Evolutionary conservation across 2,329 filamentous ascomycete genomes (phyloP), one percentile per base, ranked within the genome.

Genomic region (Zymoseptoria crescenta): DNA sequence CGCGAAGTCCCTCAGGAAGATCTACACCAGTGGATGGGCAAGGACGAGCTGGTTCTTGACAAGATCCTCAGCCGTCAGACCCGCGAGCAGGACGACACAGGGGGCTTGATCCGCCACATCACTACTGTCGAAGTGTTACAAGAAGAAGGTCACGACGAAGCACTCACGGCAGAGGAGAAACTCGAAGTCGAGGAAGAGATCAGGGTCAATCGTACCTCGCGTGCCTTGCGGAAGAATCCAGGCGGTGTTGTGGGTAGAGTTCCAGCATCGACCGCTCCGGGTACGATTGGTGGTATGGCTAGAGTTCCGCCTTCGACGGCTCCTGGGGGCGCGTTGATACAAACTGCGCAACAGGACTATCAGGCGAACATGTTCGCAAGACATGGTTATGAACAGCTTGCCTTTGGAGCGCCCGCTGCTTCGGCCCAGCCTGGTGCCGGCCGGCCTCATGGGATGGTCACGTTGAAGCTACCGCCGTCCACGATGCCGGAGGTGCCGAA

Each of bases 41-140:
- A 85, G 64, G 84, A 87, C 66, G 74, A 75, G 5, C 62, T 73
- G 1, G 82, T 87, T 2, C 72, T 87, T 49, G 91, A 95, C 68
- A 62, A 49, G 1, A 79, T 89, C 19, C 74, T 91, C 6, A 79
- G 82, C 59, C 73, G 71, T 8, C 68, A 85, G 2, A 24, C 28
- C 24, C 4, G 35, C 4, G 35, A 45, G 13, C 85, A 88, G 64
- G 80, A 83, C 64, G 86, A 91, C 63, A 86, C 88, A 58, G 75
- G 81, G 9, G 83, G 20, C 10, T 49, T 60, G 13, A 72, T 74
- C 21, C 62, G 68, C 16, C 56, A 54, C 4, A 65, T 74, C 28
- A 64, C 66, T 50, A 74, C 71, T 0, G 72, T 69, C 65, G 72
- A 74, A 57, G 72, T 69, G 0, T 59, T 74, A 50, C 69, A 72